Base-by-base conservation (phyloP, 169 alveolate genomes). In the Plasmodium vinckei region DNA sequence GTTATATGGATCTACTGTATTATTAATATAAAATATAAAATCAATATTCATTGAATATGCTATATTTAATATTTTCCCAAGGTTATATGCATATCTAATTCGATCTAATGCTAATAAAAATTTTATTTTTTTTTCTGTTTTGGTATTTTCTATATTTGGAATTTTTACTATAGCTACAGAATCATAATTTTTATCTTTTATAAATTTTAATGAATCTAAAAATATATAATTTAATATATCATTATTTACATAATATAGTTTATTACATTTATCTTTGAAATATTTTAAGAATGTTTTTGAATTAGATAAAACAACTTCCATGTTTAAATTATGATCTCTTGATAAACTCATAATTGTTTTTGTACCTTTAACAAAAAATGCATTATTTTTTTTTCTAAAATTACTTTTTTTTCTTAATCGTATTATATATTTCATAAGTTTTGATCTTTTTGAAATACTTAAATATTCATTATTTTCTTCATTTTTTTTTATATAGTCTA, bases 1-100 rank as follows among this genome's bases (percentile, higher is more conserved):
- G 64, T 94, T 92, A 57, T 87, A 94, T 9, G 94, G 96, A 19
- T 94, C 95, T 51, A 94, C 94, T 5, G 95, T 94, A 47, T 94
- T 93, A 13, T 73, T 86, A 46, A 91, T 56, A 60, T 92, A 92
- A 70, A 72, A 92, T 19, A 94, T 15, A n/a, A 23, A 87, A 73
- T 94, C 96, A 10, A 94, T 69, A 72, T 87, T 87, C 72, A 94
- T 67, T 15, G 95, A 92, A 53, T 87, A 69, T 2, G 94, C 94
- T 19, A 92, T 72, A 46, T 94, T 79, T 68, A 92, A 75, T 27
- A 94, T 77, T 53, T 87, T 92, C 0, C 95, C 96, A 10, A 94
- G 53, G 42, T 94, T 94, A 71, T 92, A 88, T 44, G 95, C 91
- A 82, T 94, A 94, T 60, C 94, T 53, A 53, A 94, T 75, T 67